Evolutionary conservation across 768 basidiomycete genomes (phyloP), one percentile per base, ranked within the genome.

Genomic region (Candolleomyces eurysporus): DNA sequence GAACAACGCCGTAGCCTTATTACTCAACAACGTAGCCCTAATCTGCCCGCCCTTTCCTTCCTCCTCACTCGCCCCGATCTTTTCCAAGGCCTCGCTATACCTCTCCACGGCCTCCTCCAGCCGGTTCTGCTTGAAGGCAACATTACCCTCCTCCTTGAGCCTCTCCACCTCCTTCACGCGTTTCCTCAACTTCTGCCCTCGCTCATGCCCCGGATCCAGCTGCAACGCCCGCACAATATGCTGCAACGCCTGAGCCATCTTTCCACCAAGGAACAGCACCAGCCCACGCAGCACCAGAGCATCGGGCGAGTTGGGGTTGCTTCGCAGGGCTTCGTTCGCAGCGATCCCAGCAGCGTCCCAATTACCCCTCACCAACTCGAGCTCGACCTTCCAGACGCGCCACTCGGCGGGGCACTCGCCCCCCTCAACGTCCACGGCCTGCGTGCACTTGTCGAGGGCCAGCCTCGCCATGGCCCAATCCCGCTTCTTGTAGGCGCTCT

Each of bases 71-170:
- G 82, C 79, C 21, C 92, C 91, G 48, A 93, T 84, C 22, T 82
- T 81, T 87, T 89, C 88, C 16, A 96, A 73, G 4, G 90, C 86
- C 61, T 89, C 88, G 4, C 78, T 78, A 68, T 96, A 96, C 66
- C 82, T 87, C 0, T 79, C 78, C 8, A 87, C 72, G 0, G 94
- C 94, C 21, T 90, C 88, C 31, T 79, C 67, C 39, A 85, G 73
- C 60, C 78, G 78, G 2, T 82, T 81, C 0, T 68, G 59, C 73
- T 94, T 93, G 75, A 95, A 96, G 1, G 84, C 80, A 1, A 72
- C 67, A 64, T 96, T 95, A 0, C 94, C 94, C 63, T 92, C 92
- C 64, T 94, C 93, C 68, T 95, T 95, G 48, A 90, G 70, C 60
- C 85, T 78, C 63, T 96, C 93, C 17, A 96, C 85, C 39, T 91